phyloP scores from a whole-genome alignment of 306 rosid species.

The Canavalia ensiformis region DNA sequence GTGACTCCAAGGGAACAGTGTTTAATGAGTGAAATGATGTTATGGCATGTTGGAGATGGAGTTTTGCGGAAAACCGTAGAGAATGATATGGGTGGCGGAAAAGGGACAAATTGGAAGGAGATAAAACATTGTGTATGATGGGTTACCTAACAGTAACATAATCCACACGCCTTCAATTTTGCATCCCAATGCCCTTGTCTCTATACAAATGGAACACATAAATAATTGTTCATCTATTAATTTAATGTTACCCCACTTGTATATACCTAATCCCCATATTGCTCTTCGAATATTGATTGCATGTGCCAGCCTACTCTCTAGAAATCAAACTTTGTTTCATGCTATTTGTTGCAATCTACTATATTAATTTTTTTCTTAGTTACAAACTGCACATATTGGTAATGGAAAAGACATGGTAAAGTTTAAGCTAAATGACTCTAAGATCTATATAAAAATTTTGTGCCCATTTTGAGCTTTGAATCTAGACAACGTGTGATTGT shows the following conservation, averaged over 20 bases:
- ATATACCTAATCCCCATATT: constrained; percentile 40
- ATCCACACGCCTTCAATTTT: constrained; percentile 52
- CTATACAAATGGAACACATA: constrained; percentile 49
- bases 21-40: constrained; percentile 50
- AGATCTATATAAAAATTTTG: neutral
- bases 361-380: neutral
- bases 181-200: constrained; percentile 64
- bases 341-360: constrained; percentile 19
- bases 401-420: neutral
- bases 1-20: constrained; percentile 49
- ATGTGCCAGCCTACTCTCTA: constrained; percentile 31
- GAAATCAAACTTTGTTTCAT: constrained; percentile 39
- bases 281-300: constrained; percentile 21
- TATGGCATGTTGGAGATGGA: constrained; percentile 75
- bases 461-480: neutral
- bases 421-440: neutral
- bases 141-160: constrained; percentile 55
- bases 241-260: constrained; percentile 26
- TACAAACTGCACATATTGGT: neutral
- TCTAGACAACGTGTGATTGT: neutral
- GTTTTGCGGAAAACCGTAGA: constrained; percentile 59
- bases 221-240: constrained; percentile 43
- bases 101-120: constrained; percentile 60
- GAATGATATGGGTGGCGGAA: constrained; percentile 28
- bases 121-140: constrained; percentile 51